Conservation (phyloP, 2,329 filamentous ascomycete species). For the Colletotrichum spaethianum region DNA sequence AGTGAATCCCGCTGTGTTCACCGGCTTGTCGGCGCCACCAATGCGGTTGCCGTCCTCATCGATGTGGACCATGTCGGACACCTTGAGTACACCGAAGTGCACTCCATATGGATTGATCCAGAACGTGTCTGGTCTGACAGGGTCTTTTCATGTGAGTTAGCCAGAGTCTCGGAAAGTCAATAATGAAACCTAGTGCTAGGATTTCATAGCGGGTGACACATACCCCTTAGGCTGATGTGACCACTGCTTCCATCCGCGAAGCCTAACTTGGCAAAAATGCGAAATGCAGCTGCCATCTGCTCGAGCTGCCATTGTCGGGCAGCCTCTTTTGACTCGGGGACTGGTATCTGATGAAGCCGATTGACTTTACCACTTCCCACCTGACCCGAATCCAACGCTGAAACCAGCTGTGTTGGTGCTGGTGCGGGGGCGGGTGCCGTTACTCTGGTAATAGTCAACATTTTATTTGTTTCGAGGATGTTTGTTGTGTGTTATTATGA, state of each 20-base stretch:
- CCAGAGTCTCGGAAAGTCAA: too few relatives aligned
- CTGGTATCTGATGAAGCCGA: conserved; percentile 39
- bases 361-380: conserved; percentile 30
- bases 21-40: conserved; percentile 69
- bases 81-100: conserved; percentile 76
- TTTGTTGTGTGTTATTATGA: neutral
- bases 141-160: conserved; percentile 43
- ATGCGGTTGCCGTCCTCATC: conserved; percentile 71
- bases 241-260: conserved; percentile 62
- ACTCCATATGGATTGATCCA: conserved; percentile 72
- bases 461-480: conserved; percentile 1
- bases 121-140: conserved; percentile 52
- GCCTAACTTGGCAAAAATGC: conserved; percentile 62
- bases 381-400: conserved; percentile 31
- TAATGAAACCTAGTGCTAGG: too few relatives aligned
- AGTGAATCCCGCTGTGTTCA: conserved; percentile 78
- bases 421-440: conserved; percentile 6
- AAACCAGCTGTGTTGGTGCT: conserved; percentile 14
- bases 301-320: conserved; percentile 54
- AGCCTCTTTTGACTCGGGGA: conserved; percentile 41
- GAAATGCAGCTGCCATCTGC: conserved; percentile 62
- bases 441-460: conserved; percentile 30
- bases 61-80: conserved; percentile 77
- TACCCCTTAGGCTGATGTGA: conserved; percentile 58
- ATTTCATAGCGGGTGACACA: neutral